Percentiles rank a stretch among this genome's conserved stretches.
Evolutionary conservation across 352 stramenopile species (phyloP).

Genomic region (Aphanomyces invadans): DNA sequence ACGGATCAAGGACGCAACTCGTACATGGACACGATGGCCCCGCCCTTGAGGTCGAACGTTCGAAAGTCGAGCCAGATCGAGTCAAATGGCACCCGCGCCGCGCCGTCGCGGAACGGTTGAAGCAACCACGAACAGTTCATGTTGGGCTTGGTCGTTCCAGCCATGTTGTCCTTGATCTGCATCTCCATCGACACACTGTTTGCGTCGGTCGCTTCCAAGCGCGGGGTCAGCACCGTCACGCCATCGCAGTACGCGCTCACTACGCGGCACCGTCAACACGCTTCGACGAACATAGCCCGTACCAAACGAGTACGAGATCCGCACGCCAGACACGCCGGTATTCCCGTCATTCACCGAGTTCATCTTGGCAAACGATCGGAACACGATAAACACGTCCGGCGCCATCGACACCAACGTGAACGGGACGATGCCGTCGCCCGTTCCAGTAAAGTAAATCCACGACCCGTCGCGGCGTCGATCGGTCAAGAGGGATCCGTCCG

Average conservation of each 20-base stretch:
- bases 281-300: background rate
- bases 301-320: conserved; percentile 18
- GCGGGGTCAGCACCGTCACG: background rate
- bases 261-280: too few species aligned
- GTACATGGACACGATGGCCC: conserved; percentile 6
- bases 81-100: background rate
- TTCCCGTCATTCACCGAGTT: background rate
- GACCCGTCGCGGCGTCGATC: background rate
- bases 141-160: background rate
- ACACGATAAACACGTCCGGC: conserved; percentile 19
- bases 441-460: conserved; percentile 15
- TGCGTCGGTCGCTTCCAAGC: background rate
- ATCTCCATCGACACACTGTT: background rate
- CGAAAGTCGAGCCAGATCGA: conserved; percentile 12
- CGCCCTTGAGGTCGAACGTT: background rate
- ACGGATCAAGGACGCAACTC: too few species aligned
- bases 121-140: conserved; percentile 17
- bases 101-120: background rate
- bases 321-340: background rate
- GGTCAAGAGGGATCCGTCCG: conserved; percentile 9
- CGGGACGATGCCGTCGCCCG: background rate
- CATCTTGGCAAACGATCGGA: conserved; percentile 8
- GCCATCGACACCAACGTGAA: conserved; percentile 9
- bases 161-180: conserved; percentile 11
- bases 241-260: conserved; percentile 14